Evolutionary conservation across 225 moss, liverwort and hornwort species (phyloP).

Genomic region (Sphagnum tenellum): DNA sequence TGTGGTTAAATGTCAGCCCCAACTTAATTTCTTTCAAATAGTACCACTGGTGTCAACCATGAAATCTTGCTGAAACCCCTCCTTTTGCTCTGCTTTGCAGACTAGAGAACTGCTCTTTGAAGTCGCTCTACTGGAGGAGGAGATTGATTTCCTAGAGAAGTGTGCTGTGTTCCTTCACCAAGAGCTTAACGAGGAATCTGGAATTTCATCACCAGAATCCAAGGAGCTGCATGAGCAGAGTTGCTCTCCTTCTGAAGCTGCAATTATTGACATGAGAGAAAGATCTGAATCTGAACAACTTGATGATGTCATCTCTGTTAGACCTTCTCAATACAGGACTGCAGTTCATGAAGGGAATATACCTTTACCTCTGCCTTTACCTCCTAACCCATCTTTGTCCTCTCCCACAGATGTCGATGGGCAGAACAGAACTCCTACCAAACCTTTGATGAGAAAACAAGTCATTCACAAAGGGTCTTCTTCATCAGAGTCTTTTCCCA

Average conservation of each 20-base stretch:
- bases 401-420: slow-evolving; percentile 10
- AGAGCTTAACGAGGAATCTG: slow-evolving; percentile 25
- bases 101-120: slow-evolving; percentile 49
- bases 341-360: slow-evolving; percentile 10
- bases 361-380: slow-evolving; percentile 11
- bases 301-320: no score
- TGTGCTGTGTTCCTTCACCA: slow-evolving; percentile 35
- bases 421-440: slow-evolving; percentile 12
- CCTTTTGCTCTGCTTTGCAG: slow-evolving; percentile 14
- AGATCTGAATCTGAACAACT: no score
- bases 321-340: no score
- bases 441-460: slow-evolving; percentile 36
- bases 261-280: no score
- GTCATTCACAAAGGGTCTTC: slow-evolving; percentile 36
- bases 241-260: background rate
- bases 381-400: slow-evolving; percentile 1
- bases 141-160: slow-evolving; percentile 47
- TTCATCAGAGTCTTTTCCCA: slow-evolving; percentile 41
- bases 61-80: background rate
- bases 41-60: background rate
- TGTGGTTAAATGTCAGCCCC: no score
- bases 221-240: slow-evolving; percentile 8
- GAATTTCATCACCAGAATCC: slow-evolving; percentile 7
- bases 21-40: no score
- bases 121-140: slow-evolving; percentile 54